Conservation (phyloP, 2,329 filamentous ascomycete species). For the Clonostachys rhizophaga region DNA sequence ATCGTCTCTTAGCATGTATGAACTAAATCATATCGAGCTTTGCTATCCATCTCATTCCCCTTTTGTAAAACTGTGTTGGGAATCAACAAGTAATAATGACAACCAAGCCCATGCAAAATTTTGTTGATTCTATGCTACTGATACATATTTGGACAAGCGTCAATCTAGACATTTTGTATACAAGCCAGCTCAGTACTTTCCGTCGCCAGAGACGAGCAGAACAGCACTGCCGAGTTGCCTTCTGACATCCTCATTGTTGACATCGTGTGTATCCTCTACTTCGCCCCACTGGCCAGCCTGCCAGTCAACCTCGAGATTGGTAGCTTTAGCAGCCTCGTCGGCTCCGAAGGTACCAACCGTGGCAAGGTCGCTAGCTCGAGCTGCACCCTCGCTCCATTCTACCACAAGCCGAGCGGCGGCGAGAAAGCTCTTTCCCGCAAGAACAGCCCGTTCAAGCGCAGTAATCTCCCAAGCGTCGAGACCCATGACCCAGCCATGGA, state of each 20-base stretch:
- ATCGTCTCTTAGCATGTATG: too few species aligned
- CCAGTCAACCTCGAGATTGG: conserved; percentile 82
- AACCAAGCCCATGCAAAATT: too few species aligned
- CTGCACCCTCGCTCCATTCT: conserved; percentile 75
- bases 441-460: conserved; percentile 74
- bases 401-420: conserved; percentile 71
- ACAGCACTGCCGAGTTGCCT: conserved; percentile 86
- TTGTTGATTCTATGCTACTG: too few species aligned
- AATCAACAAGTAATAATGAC: too few species aligned
- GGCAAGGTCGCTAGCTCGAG: conserved; percentile 8
- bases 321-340: conserved; percentile 73
- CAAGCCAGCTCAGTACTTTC: conserved; percentile 3
- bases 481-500: conserved; percentile 71
- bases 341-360: conserved; percentile 79
- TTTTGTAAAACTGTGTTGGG: too few species aligned
- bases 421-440: conserved; percentile 84
- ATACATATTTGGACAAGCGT: too few species aligned
- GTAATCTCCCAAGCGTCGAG: conserved; percentile 79
- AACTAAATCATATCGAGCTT: too few species aligned
- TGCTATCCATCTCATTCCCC: too few species aligned
- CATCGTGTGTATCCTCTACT: conserved; percentile 97
- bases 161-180: too few species aligned
- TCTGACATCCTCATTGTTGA: conserved; percentile 83
- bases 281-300: conserved; percentile 92
- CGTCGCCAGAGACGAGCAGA: conserved; percentile 66